Evolutionary conservation across 352 stramenopile species (phyloP), one percentile per base, ranked within the genome.

Genomic region (Pythium rishiriense): DNA sequence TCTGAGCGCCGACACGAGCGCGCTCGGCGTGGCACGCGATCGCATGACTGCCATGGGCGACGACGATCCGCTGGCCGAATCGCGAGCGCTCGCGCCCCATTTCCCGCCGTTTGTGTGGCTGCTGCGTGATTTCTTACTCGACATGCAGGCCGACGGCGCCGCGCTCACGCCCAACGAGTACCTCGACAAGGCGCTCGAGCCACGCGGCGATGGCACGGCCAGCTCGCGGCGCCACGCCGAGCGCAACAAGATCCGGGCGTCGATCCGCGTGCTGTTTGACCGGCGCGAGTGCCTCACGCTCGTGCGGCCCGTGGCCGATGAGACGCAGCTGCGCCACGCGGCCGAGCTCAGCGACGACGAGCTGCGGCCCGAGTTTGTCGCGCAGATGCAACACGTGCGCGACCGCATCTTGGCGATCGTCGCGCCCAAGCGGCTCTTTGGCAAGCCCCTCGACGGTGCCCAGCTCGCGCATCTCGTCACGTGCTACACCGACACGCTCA

Each of bases 71-170:
- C 24, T 79, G 24, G 64, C 74, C 11, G 77, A 88, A 53, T 87
- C 76, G 0, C 64, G 62, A 1, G 78, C 79, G 1, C 70, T 95
- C 29, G 83, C 87, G 33, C 79, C 75, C 24, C 85, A 94, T 57
- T 95, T 95, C 56, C 87, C 87, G 28, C 87, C 85, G 50, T 91
- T 95, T 21, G 66, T 94, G 26, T 93, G 85, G 84, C 72, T 95
- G 33, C 62, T 95, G 46, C 79, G 87, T 29, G 87, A 95, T 50
- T 95, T 95, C 56, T 68, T 91, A 58, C 81, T 95, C 7, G 82
- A 92, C 47, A 88, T 93, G 76, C 77, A 89, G 45, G 73, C 75
- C 29, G 81, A 90, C 46, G 87, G 85, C 45, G 64, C 57, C 17
- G 53, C 68, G 24, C 53, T 95, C 31, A 86, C 80, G 29, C 69